Percentiles rank a stretch among this genome's conserved stretches.
phyloP scores from a whole-genome alignment of 1,284 basidiomycete genomes.

The Fomitopsis pinicola region DNA sequence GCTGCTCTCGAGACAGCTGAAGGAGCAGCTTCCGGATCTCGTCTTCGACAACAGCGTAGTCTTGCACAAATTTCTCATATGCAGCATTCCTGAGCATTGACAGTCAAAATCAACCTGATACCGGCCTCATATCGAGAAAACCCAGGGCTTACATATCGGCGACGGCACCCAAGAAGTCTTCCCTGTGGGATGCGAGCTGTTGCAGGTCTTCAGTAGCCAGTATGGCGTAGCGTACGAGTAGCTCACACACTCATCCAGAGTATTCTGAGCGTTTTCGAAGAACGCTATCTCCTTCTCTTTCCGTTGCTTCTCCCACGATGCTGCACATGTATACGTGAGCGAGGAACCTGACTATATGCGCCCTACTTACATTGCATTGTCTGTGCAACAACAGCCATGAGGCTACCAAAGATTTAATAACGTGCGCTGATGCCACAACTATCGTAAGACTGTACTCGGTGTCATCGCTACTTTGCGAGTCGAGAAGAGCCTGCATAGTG shows the following conservation, averaged over 20 bases:
- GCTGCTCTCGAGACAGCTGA: slow-evolving; percentile 18
- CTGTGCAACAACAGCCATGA: slow-evolving; percentile 22
- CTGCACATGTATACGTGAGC: slow-evolving; percentile 16
- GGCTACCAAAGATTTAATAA: slow-evolving; percentile 4
- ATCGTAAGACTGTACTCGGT: slow-evolving; percentile 8
- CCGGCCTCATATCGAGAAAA: not conserved
- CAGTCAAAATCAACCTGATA: not conserved
- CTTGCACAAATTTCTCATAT: slow-evolving; percentile 23
- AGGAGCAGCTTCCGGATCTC: slow-evolving; percentile 22
- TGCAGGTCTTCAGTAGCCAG: not conserved
- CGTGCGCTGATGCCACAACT: too few relatives aligned
- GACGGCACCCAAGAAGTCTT: slow-evolving; percentile 15
- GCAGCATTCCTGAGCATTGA: slow-evolving; percentile 13
- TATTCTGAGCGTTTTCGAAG: slow-evolving; percentile 22
- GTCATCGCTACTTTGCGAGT: slow-evolving; percentile 15
- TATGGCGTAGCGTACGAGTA: not conserved
- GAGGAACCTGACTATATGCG: not conserved
- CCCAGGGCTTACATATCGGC: slow-evolving; percentile 16
- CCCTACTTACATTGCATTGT: slow-evolving; percentile 24
- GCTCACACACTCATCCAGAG: slow-evolving; percentile 28
- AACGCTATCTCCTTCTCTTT: slow-evolving; percentile 30
- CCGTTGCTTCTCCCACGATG: slow-evolving; percentile 36
- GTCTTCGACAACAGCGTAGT: slow-evolving; percentile 24
- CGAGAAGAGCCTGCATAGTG: slow-evolving; percentile 6
- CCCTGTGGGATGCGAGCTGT: slow-evolving; percentile 12